A percentile compares a stretch with the other conserved stretches of the same genome.
phyloP scores from a whole-genome alignment of 305 asterid genomes.

The Fraxinus angustifolia region DNA sequence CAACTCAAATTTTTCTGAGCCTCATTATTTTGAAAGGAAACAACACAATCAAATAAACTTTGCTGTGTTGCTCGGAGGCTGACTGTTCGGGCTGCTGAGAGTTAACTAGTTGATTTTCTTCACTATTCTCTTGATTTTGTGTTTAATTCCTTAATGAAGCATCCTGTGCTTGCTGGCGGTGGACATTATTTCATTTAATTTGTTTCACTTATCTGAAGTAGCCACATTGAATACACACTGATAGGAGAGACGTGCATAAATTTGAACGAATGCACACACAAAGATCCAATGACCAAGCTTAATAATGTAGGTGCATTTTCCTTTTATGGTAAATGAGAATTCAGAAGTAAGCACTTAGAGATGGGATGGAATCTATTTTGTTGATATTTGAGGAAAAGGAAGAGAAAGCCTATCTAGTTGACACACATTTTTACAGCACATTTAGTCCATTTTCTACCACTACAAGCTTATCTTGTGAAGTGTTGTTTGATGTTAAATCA shows the following conservation, averaged over 20 bases:
- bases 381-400: neutral
- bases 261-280: too few species aligned
- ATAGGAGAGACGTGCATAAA: neutral
- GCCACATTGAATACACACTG: neutral
- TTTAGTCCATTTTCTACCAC: neutral
- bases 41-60: conserved; percentile 81
- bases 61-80: conserved; percentile 85
- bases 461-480: neutral
- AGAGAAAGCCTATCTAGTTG: neutral
- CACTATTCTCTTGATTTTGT: neutral
- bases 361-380: neutral
- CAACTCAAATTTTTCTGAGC: too few species aligned
- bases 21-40: conserved; percentile 42
- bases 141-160: too few species aligned
- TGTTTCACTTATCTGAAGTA: neutral
- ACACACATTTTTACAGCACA: neutral
- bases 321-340: too few species aligned
- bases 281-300: neutral
- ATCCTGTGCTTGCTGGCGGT: too few species aligned
- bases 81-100: conserved; percentile 84
- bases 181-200: too few species aligned
- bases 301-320: neutral
- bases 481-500: neutral
- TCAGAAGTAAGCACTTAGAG: neutral
- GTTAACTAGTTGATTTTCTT: conserved; percentile 30